Evolutionary conservation across 2,329 filamentous ascomycete genomes (phyloP), one percentile per base, ranked within the genome.

Genomic region (Sporothrix humicola): DNA sequence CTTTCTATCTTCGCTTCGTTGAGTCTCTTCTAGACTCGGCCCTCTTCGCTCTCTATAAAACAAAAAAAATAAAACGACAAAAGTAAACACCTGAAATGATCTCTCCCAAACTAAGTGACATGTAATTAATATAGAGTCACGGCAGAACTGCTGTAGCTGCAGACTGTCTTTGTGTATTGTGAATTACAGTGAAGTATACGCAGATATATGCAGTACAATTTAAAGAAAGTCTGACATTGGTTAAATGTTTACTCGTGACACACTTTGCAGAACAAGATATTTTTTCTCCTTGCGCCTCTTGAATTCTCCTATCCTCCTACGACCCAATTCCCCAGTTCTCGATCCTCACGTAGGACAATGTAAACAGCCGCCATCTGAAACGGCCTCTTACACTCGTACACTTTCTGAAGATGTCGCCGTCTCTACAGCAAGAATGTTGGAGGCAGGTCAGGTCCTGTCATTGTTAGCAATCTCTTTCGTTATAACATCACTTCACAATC

Each of bases 371-470:
- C 23, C n/a, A 0, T 65, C 7, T n/a, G 61, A 42, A 58, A 44
- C 31, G 31, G 31, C 31, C n/a, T 8, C 31, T 63, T 10, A n/a
- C 44, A 46, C 37, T 23, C 4, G 17, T 20, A 63, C 59, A 12
- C 31, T 42, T 20, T 23, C 8, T 23, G 2, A 5, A 13, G 9
- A 31, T 37, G 9, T 8, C 59, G 10, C 59, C 8, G 17, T 20
- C 8, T 26, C 37, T 73, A 75, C 37, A 44, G 6, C 66, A 76
- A 59, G 42, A 76, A 76, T 7, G 75, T 75, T 4, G 74, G 71
- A 1, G 75, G 75, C 6, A 76, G 54, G 17, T 75, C 74, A 26
- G 75, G 75, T 13, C 75, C 74, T 76, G 17, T 6, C 8, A 12
- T 13, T 20, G 50, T 58, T 23, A 71, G 46, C 42, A 48, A 13